These are phyloP conservation scores for Kingdonia uniflora DNA, from an alignment of 164 flowering plant genomes.

Conservation along the genomic window DNA sequence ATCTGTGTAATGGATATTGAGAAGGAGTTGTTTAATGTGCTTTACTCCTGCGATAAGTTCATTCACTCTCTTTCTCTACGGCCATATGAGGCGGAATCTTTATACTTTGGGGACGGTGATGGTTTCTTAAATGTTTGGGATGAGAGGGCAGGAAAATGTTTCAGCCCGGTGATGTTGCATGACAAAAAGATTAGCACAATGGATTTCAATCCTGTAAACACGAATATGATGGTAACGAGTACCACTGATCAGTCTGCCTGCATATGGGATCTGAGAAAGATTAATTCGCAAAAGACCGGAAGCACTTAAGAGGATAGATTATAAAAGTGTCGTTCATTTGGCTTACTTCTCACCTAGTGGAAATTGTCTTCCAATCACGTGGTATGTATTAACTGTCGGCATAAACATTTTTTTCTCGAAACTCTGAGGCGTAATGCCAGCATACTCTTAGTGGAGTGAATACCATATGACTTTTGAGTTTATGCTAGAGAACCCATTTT, in stretches of 20 bases:
- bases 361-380: constrained; percentile 61
- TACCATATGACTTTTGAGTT: no score
- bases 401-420: no score
- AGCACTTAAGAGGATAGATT: constrained; percentile 28
- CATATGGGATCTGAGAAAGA: constrained; percentile 79
- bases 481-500: no score
- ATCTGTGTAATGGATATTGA: constrained; percentile 71
- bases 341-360: constrained; percentile 95
- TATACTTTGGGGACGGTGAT: no score
- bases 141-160: constrained; percentile 38
- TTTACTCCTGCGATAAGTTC: constrained; percentile 17
- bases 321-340: constrained; percentile 56
- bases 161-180: constrained; percentile 41
- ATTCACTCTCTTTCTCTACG: no score
- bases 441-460: no score
- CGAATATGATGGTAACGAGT: constrained; percentile 68
- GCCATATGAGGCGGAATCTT: no score
- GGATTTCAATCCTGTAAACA: constrained; percentile 49
- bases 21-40: constrained; percentile 55
- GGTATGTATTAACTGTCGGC: constrained; percentile 24
- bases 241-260: constrained; percentile 75
- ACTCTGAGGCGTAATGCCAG: no score
- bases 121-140: constrained; percentile 16
- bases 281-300: constrained; percentile 20
- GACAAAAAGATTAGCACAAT: constrained; percentile 60